A percentile compares a stretch with the other conserved stretches of the same genome.
phyloP scores from a whole-genome alignment of 345 rosid genomes.

The Excoecaria agallocha region DNA sequence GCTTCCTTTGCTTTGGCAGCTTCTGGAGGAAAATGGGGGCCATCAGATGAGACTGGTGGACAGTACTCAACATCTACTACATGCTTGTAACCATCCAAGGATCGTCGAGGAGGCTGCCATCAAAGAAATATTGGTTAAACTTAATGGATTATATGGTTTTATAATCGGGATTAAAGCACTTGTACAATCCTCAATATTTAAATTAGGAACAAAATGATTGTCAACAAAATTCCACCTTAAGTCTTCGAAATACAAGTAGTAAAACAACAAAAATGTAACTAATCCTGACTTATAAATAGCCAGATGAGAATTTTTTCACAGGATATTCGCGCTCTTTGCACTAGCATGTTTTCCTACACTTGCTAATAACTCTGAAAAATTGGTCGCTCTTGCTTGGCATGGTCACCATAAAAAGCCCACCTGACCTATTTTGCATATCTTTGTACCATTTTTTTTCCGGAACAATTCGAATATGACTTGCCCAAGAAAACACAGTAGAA shows the following conservation, averaged over 20 bases:
- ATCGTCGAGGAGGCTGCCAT: constrained; percentile 72
- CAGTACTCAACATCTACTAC: constrained; percentile 90
- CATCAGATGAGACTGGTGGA: constrained; percentile 77
- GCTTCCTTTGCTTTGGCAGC: constrained; percentile 89
- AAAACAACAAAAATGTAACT: too few species aligned
- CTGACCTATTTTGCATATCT: neutral
- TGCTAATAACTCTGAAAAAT: too few species aligned
- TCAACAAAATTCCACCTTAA: too few species aligned
- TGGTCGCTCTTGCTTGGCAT: neutral
- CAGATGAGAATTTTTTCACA: neutral
- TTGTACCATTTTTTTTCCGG: neutral
- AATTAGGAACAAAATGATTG: too few species aligned
- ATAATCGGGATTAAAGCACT: neutral
- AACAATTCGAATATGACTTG: neutral
- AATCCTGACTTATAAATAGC: too few species aligned
- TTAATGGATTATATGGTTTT: neutral
- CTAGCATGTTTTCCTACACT: neutral
- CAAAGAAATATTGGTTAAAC: constrained; percentile 6
- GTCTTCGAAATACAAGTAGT: neutral
- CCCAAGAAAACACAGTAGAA: neutral
- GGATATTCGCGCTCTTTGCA: neutral
- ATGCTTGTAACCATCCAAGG: constrained; percentile 94
- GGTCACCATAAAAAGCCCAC: neutral
- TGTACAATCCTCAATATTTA: neutral
- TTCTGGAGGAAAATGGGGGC: constrained; percentile 80